These are phyloP conservation scores for Trichoderma oligosporum DNA, from an alignment of 2,329 filamentous ascomycete species.

Conservation along the genomic window DNA sequence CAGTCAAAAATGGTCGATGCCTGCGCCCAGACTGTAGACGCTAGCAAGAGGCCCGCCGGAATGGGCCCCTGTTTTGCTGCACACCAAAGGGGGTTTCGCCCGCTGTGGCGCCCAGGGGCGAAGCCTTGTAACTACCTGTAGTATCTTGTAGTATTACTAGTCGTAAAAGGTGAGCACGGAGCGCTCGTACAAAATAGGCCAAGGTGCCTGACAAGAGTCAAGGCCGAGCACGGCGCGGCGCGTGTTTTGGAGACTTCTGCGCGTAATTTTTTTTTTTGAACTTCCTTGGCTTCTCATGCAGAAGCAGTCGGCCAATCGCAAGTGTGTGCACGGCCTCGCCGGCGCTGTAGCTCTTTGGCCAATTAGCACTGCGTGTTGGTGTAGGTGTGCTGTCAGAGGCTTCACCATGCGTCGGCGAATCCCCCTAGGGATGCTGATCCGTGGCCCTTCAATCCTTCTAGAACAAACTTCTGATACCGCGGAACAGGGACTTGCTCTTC, in stretches of 20 bases:
- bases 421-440: slow-evolving; percentile 6
- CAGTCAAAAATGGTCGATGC: background rate
- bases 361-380: slow-evolving; percentile 1
- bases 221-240: too few species aligned
- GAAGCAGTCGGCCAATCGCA: background rate
- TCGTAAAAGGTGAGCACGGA: too few species aligned
- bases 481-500: slow-evolving; percentile 27
- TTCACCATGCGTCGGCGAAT: slow-evolving; percentile 8
- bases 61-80: slow-evolving; percentile 13
- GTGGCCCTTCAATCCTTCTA: too few species aligned
- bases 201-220: too few species aligned
- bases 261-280: background rate
- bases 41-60: background rate
- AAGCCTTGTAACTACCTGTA: too few species aligned
- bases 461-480: slow-evolving; percentile 30
- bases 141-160: too few species aligned
- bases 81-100: slow-evolving; percentile 15
- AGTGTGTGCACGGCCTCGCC: slow-evolving; percentile 1
- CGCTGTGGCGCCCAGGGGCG: slow-evolving; percentile 16
- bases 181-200: too few species aligned
- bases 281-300: background rate
- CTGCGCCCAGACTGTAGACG: background rate
- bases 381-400: background rate
- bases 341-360: background rate
- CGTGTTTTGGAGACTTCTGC: too few species aligned